phyloP scores from a whole-genome alignment of 306 rosid species.

The Luffa aegyptiaca region DNA sequence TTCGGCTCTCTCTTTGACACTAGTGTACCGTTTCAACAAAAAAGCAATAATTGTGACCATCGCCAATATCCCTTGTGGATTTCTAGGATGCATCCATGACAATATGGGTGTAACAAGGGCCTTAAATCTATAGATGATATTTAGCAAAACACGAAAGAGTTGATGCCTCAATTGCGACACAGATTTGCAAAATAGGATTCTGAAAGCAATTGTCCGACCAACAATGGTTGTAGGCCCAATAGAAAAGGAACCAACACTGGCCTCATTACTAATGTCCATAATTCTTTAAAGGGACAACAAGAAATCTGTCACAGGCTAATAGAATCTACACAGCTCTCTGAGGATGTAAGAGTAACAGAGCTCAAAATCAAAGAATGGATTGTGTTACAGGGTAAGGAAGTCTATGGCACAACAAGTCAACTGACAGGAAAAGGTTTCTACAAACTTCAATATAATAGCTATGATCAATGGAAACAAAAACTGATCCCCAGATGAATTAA shows the following conservation, averaged over 20 bases:
- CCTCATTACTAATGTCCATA: conserved; percentile 91
- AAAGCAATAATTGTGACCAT: conserved; percentile 80
- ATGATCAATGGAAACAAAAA: neutral
- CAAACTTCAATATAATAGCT: neutral
- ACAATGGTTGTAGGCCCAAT: conserved; percentile 82
- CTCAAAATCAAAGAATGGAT: neutral
- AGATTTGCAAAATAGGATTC: conserved; percentile 75
- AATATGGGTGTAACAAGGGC: conserved; percentile 34
- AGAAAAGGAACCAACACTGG: conserved; percentile 66
- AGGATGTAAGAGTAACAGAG: neutral
- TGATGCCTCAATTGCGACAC: conserved; percentile 58
- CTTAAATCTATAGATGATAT: conserved; percentile 37
- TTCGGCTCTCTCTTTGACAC: conserved; percentile 68
- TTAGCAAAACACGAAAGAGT: conserved; percentile 29
- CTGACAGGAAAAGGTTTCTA: neutral
- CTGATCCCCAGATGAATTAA: neutral
- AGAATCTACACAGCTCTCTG: neutral
- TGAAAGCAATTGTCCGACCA: conserved; percentile 72
- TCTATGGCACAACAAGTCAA: neutral
- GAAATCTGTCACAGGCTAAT: neutral
- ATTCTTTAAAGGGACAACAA: neutral
- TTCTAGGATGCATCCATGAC: conserved; percentile 74
- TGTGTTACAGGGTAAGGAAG: neutral
- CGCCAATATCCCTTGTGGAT: conserved; percentile 89
- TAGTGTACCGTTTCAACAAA: conserved; percentile 69